Percentiles rank a stretch among this genome's conserved stretches.
Evolutionary conservation across 305 asterid genomes (phyloP).

Genomic region (Ilex paraguariensis): DNA sequence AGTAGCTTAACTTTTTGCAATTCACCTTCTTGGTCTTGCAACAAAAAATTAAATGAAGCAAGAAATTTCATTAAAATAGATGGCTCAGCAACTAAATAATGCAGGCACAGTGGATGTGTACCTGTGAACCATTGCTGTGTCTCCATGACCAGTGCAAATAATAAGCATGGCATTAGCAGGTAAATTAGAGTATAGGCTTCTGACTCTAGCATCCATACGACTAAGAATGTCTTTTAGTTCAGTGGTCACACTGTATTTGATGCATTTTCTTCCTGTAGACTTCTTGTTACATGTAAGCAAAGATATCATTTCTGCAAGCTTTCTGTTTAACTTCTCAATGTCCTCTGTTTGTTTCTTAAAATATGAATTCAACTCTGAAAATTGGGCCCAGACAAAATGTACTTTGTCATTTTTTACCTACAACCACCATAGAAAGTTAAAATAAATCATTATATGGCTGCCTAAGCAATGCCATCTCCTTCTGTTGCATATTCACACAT

Average conservation of each 20-base stretch:
- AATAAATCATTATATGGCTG: background rate
- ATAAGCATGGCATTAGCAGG: slow-evolving; percentile 82
- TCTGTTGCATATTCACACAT: background rate
- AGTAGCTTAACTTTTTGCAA: no score
- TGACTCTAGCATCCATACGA: slow-evolving; percentile 53
- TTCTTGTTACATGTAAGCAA: slow-evolving; percentile 65
- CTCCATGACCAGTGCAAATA: slow-evolving; percentile 92
- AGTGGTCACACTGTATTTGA: slow-evolving; percentile 37
- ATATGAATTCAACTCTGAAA: slow-evolving; percentile 61
- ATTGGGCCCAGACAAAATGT: slow-evolving; percentile 86
- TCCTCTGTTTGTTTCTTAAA: slow-evolving; percentile 70
- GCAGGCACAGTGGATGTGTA: slow-evolving; percentile 10
- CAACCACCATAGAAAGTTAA: slow-evolving; percentile 13
- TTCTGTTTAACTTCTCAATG: slow-evolving; percentile 44
- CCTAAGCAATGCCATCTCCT: background rate
- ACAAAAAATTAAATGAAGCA: slow-evolving; percentile 7
- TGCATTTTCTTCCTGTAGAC: slow-evolving; percentile 42
- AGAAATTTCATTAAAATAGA: slow-evolving; percentile 7
- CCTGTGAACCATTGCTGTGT: slow-evolving; percentile 83
- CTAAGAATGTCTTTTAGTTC: slow-evolving; percentile 75
- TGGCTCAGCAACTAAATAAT: background rate
- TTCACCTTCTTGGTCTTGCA: background rate
- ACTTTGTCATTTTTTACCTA: slow-evolving; percentile 69
- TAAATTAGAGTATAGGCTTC: slow-evolving; percentile 57
- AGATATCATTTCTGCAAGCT: slow-evolving; percentile 87